These are phyloP conservation scores for Colletotrichum spinosum DNA, from an alignment of 2,329 filamentous ascomycete genomes.

Conservation along the genomic window DNA sequence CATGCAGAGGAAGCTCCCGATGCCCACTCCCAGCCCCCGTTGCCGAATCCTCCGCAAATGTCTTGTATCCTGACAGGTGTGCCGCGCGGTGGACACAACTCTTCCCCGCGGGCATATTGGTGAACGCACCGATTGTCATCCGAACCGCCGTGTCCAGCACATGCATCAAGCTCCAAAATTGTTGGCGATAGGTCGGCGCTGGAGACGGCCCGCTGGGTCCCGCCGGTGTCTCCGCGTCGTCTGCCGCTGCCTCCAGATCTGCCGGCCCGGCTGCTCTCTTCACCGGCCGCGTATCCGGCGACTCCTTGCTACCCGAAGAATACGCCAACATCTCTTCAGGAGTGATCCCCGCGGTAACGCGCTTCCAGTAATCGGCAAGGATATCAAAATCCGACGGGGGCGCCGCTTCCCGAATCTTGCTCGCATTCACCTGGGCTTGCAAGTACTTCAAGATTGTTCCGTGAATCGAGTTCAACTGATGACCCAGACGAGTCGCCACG, in stretches of 20 bases:
- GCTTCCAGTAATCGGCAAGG: not conserved
- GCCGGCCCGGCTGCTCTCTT: conserved; percentile 5
- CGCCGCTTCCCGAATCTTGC: not conserved
- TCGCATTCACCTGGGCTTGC: not conserved
- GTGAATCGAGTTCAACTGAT: conserved; percentile 3
- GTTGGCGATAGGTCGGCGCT: not conserved
- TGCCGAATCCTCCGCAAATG: conserved; percentile 4
- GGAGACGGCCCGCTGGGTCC: not conserved
- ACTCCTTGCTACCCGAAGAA: not conserved
- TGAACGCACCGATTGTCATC: not conserved
- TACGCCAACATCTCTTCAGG: not conserved
- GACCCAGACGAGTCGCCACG: not conserved
- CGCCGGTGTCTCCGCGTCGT: not conserved
- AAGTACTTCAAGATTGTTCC: conserved; percentile 1
- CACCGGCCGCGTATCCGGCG: not conserved
- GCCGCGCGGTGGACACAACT: not conserved
- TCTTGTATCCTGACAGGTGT: not conserved
- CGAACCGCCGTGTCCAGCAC: not conserved
- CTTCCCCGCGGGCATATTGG: not conserved
- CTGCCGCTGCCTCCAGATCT: conserved; percentile 9
- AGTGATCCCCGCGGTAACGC: not conserved
- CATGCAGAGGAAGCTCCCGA: too few species aligned
- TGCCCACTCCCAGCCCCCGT: not conserved
- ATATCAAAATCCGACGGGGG: not conserved
- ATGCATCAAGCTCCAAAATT: not conserved